Percentiles rank a stretch among this genome's conserved stretches.
Evolutionary conservation across 2,329 filamentous ascomycete genomes (phyloP).

Genomic region (Keithomyces neogunnii): DNA sequence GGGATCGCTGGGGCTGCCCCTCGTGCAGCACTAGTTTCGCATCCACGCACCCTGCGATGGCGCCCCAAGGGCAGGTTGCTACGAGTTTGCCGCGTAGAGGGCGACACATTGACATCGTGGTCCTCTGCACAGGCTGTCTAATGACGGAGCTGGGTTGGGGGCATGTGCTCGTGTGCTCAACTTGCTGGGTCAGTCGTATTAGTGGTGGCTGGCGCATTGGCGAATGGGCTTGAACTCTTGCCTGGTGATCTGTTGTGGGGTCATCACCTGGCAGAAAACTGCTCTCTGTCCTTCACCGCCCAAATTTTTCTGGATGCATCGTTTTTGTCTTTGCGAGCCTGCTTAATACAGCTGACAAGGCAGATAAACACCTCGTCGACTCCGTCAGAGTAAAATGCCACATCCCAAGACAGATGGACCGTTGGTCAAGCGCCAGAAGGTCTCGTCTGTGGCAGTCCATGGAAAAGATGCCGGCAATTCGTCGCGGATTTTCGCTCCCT

Average conservation of each 20-base stretch:
- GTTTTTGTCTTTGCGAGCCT: no score
- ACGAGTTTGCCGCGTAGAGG: no score
- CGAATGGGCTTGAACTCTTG: neutral
- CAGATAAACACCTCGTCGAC: neutral
- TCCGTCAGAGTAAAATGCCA: slow-evolving; percentile 33
- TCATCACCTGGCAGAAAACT: slow-evolving; percentile 11
- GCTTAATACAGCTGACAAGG: neutral
- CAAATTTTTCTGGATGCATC: slow-evolving; percentile 13
- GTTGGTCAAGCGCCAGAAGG: slow-evolving; percentile 69
- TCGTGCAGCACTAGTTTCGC: neutral
- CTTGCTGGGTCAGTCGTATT: neutral
- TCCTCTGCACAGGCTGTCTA: neutral
- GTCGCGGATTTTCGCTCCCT: slow-evolving; percentile 87
- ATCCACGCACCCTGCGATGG: neutral
- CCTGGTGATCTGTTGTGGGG: slow-evolving; percentile 4
- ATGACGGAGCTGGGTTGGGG: neutral
- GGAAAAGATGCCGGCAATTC: slow-evolving; percentile 34
- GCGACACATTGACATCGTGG: no score
- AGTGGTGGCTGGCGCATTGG: neutral
- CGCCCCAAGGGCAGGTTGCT: no score
- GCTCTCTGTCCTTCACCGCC: slow-evolving; percentile 13
- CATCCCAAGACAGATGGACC: slow-evolving; percentile 52
- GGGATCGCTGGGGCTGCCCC: neutral
- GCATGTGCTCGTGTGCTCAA: slow-evolving; percentile 1
- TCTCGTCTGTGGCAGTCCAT: slow-evolving; percentile 31